Evolutionary conservation across 768 basidiomycete species (phyloP).

Genomic region (Aureoboletus auriporus): DNA sequence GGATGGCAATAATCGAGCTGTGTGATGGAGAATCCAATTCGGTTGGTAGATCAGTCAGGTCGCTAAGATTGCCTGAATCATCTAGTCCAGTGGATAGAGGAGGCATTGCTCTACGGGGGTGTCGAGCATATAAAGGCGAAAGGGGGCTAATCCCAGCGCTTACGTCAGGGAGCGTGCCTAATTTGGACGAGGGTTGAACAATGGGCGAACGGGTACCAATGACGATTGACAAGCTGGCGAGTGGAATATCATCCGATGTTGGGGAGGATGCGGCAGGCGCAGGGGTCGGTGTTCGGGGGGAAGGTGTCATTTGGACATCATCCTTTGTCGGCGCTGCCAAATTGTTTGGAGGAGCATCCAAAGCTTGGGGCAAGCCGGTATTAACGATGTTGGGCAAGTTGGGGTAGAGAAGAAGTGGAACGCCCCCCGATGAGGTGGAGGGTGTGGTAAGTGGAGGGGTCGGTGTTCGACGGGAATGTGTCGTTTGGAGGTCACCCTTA

Average conservation of each 20-base stretch:
- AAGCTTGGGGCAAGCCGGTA: background rate
- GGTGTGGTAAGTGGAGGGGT: background rate
- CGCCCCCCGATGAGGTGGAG: background rate
- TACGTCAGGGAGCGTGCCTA: background rate
- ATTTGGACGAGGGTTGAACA: background rate
- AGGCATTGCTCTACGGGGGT: background rate
- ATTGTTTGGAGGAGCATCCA: background rate
- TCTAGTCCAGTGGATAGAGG: constrained; percentile 3
- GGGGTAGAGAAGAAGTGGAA: background rate
- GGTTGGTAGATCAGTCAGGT: constrained; percentile 28
- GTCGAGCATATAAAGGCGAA: background rate
- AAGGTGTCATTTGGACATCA: background rate
- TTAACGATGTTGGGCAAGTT: background rate
- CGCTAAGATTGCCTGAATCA: constrained; percentile 18
- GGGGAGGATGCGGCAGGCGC: background rate
- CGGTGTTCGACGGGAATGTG: background rate
- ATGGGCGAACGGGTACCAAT: too few relatives aligned
- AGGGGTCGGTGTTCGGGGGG: background rate
- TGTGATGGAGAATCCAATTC: constrained; percentile 16
- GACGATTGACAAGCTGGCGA: too few relatives aligned
- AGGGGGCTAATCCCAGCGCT: background rate
- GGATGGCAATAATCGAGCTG: background rate
- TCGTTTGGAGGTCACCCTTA: background rate
- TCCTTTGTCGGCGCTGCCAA: background rate
- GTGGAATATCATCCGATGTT: too few relatives aligned